Base-by-base conservation (phyloP, 2,329 filamentous ascomycete genomes). In the Epichloe brachyelytri region DNA sequence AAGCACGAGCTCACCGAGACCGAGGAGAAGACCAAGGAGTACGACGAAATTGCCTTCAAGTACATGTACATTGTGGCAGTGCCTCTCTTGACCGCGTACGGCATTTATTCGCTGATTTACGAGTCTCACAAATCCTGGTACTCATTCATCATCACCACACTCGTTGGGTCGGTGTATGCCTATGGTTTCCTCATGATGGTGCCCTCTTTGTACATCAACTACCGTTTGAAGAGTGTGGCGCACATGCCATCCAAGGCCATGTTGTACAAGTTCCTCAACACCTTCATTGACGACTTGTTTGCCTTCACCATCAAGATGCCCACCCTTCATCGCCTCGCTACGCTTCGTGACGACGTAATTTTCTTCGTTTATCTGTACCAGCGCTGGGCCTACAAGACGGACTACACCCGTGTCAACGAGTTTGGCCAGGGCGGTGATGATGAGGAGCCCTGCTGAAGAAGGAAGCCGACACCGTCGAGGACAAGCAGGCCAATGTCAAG, bases 151-250 rank as follows among this genome's bases (percentile, higher is more conserved):
- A 95, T 98, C 65, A 82, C 93, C 22, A 97, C 91, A 0, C 82
- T 98, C 10, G 93, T 98, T 20, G 93, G 90, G 11, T 91, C 86
- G 43, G 93, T 98, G 48, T 98, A 98, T 67, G 90, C 93, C 0
- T 98, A 98, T 65, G 93, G 93, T 4, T 98, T 98, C 77, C 73
- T 98, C 55, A 95, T 98, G 89, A 98, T 98, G 93, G 86, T 98
- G 8, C 93, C 93, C 14, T 86, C 83, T 53, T 76, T 98, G 36
- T 98, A 97, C 74, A 98, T 98, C 80, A 98, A 98, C 77, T 98
- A 98, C 75, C 84, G 91, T 12, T 80, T 98, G 59, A 95, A 91
- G 77, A 85, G 83, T 58, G 88, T 97, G 36, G 93, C 93, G 11
- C 93, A 98, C 71, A 95, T 98, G 91, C 90, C 93, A 1, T 88